phyloP scores from a whole-genome alignment of 257 asterid genomes.

The Verbena officinalis region DNA sequence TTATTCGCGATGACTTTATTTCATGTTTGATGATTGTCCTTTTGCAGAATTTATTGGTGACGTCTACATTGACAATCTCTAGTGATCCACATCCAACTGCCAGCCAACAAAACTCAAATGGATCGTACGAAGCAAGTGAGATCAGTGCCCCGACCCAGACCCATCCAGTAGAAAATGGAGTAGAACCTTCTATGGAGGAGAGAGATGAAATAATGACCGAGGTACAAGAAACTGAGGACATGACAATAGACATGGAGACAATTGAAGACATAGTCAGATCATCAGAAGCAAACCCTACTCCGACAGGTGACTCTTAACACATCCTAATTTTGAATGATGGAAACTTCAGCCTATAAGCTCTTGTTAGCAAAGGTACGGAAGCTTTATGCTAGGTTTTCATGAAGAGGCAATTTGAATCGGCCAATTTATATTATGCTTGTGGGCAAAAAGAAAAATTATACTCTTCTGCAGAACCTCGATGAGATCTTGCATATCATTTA shows the following conservation, averaged over 20 bases:
- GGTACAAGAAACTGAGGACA: slow-evolving; percentile 65
- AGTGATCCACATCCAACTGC: slow-evolving; percentile 43
- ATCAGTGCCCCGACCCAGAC: slow-evolving; percentile 31
- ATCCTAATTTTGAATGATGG: background rate
- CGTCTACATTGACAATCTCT: slow-evolving; percentile 62
- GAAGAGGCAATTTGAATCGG: background rate
- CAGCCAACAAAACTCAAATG: slow-evolving; percentile 42
- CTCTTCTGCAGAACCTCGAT: too few relatives aligned
- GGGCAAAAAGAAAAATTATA: too few relatives aligned
- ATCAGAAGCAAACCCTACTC: slow-evolving; percentile 61
- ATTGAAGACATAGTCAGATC: slow-evolving; percentile 55
- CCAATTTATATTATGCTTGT: too few relatives aligned
- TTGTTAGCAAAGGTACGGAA: background rate
- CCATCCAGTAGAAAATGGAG: slow-evolving; percentile 53
- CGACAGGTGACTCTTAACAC: slow-evolving; percentile 42
- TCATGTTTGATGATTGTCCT: slow-evolving; percentile 23
- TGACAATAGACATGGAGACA: slow-evolving; percentile 71
- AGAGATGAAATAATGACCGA: slow-evolving; percentile 84
- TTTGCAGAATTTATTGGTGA: slow-evolving; percentile 75
- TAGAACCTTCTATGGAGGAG: slow-evolving; percentile 48
- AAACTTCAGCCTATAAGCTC: background rate
- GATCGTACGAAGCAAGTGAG: slow-evolving; percentile 42
- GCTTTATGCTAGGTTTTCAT: slow-evolving; percentile 9
- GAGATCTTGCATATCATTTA: too few relatives aligned
- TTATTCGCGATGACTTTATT: background rate